Evolutionary conservation across 805 yeast species (phyloP), one percentile per base, ranked within the genome.

Genomic region (Helenozyma rhizophorensis): DNA sequence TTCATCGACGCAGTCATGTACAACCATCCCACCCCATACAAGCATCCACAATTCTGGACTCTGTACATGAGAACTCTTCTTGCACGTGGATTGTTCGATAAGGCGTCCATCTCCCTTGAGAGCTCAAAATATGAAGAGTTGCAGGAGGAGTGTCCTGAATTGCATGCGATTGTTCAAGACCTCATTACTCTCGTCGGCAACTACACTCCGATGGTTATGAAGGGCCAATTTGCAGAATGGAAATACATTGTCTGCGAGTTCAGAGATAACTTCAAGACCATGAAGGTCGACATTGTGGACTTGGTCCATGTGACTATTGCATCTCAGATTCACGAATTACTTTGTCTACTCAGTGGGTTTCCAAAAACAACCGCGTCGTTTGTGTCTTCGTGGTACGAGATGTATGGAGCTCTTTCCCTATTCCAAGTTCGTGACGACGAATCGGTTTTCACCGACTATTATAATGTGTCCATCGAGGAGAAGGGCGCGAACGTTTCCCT

Each of bases 301-400:
- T 28, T 51, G 9, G 57, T 54, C 2, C 45, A 62, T 29, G 54
- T 41, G 14, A 47, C 48, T 5, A 56, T 65, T 7, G 48, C 55
- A 10, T 37, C 43, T 33, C 70, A 70, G 42, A 51, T 75, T 13
- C 56, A 55, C 34, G 72, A 68, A 27, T 42, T 76, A 16, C 44
- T 72, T 4, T 51, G 63, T 11, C 58, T 73, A 4, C 48, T 73
- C 40, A 65, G 74, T 3, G 81, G 80, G 1, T 58, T 60, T 23
- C 65, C 70, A 8, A 65, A 68, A 23, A 63, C 77, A 3, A 80
- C 81, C 14, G 51, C 75, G 3, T 61, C 63, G 11, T 65, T 62
- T 45, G 70, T 84, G 11, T 61, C 64, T 6, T 56, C 74, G 0
- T 83, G 94, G 94, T 82, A 78, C 50, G 93, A 83, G 48, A 65